Base-by-base conservation (phyloP, 108 stramenopile species). In the Fistulifera pelliculosa region DNA sequence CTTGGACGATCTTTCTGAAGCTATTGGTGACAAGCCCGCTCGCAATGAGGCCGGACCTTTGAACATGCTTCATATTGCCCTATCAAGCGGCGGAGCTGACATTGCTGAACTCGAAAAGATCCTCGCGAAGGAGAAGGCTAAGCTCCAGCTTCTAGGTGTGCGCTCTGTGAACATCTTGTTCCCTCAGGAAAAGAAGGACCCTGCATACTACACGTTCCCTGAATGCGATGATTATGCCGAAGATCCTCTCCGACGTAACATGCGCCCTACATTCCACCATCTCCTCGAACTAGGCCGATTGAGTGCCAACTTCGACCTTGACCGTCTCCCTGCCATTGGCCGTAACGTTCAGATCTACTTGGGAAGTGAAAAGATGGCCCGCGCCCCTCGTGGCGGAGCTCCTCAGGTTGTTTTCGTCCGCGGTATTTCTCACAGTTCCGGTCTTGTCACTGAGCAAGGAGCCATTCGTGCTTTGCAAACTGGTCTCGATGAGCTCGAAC, bases 201-300 rank as follows among this genome's bases (percentile, higher is more conserved):
- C 93, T 19, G 66, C 55, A 44, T 95, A 95, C 81, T 91, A 71
- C 64, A 75, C 86, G 27, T 93, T 88, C 89, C 79, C 85, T 49
- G 69, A 82, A 24, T 73, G 73, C 64, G 62, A 70, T 27, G 82
- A 78, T 47, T 97, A 71, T 71, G 66, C 58, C 50, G 94, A 97
- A 61, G 92, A 95, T 52, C 90, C 90, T 47, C 73, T 95, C 42
- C 76, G 94, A 23, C 83, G 96, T 31, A 87, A 94, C 74, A 96
- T 98, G 96, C 79, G 96, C 23, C 94, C 96, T 14, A 96, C 96
- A 7, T 94, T 95, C 80, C 89, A 90, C 71, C 93, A 98, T 53
- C 66, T 95, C 21, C 74, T 98, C 22, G 96, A 98, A 66, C 80
- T 98, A 18, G 49, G 60, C 21, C 80, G 94, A 16, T 76, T 96